A percentile compares a stretch with the other conserved stretches of the same genome.
These are phyloP conservation scores for Zygotorulaspora florentina DNA, from an alignment of 805 yeast species.

Conservation along the genomic window DNA sequence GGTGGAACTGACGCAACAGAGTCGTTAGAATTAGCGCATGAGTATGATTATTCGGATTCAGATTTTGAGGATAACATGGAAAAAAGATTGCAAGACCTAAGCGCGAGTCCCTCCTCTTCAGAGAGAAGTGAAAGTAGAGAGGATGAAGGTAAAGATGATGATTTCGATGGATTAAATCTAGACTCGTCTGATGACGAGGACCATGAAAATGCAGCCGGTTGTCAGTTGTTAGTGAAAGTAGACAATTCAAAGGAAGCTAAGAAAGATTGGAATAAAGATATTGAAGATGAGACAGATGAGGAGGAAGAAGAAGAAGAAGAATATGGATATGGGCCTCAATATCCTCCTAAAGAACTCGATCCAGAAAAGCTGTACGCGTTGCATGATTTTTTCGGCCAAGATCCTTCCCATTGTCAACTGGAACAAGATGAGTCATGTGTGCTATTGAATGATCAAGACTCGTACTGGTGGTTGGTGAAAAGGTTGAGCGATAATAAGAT, in stretches of 20 bases:
- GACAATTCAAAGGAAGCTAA: conserved; percentile 3
- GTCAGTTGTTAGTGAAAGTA: background rate
- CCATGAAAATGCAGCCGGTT: conserved; percentile 12
- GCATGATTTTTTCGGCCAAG: conserved; percentile 86
- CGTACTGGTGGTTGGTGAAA: conserved; percentile 94
- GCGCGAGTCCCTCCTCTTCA: conserved; percentile 7
- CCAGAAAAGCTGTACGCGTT: conserved; percentile 82
- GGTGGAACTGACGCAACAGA: background rate
- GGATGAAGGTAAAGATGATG: conserved; percentile 5
- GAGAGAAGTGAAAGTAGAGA: background rate
- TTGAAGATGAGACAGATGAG: conserved; percentile 12
- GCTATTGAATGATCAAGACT: conserved; percentile 80
- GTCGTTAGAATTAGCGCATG: conserved; percentile 11
- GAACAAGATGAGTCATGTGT: conserved; percentile 76
- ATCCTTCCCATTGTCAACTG: conserved; percentile 83
- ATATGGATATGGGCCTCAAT: conserved; percentile 42
- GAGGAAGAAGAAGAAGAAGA: conserved; percentile 32
- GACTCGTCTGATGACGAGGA: conserved; percentile 17
- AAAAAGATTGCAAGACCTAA: conserved; percentile 26
- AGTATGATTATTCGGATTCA: conserved; percentile 34
- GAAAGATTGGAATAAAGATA: conserved; percentile 2
- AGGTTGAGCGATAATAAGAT: conserved; percentile 56
- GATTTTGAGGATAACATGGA: conserved; percentile 36
- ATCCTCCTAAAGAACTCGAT: conserved; percentile 75
- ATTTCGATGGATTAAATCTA: conserved; percentile 7